Evolutionary conservation across 2,329 filamentous ascomycete species (phyloP), one percentile per base, ranked within the genome.

Genomic region (Epichloe amarillans): DNA sequence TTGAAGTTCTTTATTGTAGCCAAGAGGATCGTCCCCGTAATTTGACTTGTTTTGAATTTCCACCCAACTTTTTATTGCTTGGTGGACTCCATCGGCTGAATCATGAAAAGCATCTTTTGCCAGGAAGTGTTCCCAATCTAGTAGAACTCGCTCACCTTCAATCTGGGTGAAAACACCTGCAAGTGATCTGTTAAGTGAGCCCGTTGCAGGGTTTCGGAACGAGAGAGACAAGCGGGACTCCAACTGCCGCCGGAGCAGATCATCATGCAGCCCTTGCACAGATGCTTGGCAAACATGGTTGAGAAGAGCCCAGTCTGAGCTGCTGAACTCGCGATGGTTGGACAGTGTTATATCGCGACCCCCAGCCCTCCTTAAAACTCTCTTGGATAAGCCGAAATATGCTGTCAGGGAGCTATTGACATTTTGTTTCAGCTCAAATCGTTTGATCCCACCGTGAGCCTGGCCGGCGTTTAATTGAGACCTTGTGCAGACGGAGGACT

Each of bases 131-230:
- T 63, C 57, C 65, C 61, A 66, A 3, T 67, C 58, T 59, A 74
- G 68, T 1, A 74, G 65, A 21, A 80, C 60, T 19, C 66, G 65
- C 57, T 83, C 79, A 7, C 79, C 79, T 57, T 83, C 79, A 2
- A 72, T 62, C 55, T 82, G 76, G 14, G 66, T 71, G 53, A 68
- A 72, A 2, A 79, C 69, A 0, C 77, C 76, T n/a, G 68, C 63
- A 1, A 83, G 69, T 3, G 77, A 76, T 39, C 75, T 72, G 51
- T 67, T 62, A 47, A 62, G 63, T 5, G 63, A 56, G 2, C 55
- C 48, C 2, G 61, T 58, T 0, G 60, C 50, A 1, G 53, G 47
- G 8, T 61, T 53, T 14, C 60, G 61, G 33, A 69, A 69, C 5
- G 64, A 60, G 6, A 81, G 67, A 2, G 78, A 79, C n/a, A 65